These are phyloP conservation scores for Gryganskiella cystojenkinii DNA, from an alignment of 192 early-diverging fungal species.

Conservation along the genomic window DNA sequence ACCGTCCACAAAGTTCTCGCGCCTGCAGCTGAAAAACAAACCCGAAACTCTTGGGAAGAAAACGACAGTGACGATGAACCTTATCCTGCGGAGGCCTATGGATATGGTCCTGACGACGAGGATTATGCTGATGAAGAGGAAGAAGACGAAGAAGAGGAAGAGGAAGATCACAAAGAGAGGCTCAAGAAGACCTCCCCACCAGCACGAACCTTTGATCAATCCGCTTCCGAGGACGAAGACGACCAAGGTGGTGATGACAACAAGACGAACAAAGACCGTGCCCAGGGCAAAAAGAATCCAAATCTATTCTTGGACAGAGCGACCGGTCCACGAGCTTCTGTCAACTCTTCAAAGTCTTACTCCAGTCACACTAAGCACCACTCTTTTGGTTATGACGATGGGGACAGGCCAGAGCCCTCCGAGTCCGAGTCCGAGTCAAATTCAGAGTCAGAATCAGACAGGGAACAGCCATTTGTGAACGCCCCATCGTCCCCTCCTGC, in stretches of 20 bases:
- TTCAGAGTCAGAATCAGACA: conserved; percentile 47
- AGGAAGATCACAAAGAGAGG: background rate
- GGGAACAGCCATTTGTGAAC: conserved; percentile 9
- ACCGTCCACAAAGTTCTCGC: background rate
- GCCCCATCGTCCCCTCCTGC: conserved; percentile 17
- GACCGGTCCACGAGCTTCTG: conserved; percentile 15
- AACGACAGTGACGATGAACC: conserved; percentile 38
- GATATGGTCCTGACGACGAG: conserved; percentile 15
- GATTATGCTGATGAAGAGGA: conserved; percentile 12
- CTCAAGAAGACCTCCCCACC: background rate
- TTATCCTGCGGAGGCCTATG: conserved; percentile 25
- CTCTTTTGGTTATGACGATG: conserved; percentile 36
- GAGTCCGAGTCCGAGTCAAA: conserved; percentile 45
- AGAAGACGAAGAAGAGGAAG: conserved; percentile 18
- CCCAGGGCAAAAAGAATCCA: conserved; percentile 1
- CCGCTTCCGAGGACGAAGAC: background rate
- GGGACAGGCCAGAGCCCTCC: conserved; percentile 28
- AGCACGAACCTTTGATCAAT: background rate
- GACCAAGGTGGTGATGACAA: conserved; percentile 10
- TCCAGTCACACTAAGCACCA: conserved; percentile 52
- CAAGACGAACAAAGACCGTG: background rate
- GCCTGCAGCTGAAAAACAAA: conserved; percentile 11
- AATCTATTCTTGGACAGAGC: conserved; percentile 17
- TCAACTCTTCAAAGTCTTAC: conserved; percentile 30
- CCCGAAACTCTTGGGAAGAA: conserved; percentile 41